phyloP scores from a whole-genome alignment of 2,329 filamentous ascomycete genomes.

The Polychaeton citri region DNA sequence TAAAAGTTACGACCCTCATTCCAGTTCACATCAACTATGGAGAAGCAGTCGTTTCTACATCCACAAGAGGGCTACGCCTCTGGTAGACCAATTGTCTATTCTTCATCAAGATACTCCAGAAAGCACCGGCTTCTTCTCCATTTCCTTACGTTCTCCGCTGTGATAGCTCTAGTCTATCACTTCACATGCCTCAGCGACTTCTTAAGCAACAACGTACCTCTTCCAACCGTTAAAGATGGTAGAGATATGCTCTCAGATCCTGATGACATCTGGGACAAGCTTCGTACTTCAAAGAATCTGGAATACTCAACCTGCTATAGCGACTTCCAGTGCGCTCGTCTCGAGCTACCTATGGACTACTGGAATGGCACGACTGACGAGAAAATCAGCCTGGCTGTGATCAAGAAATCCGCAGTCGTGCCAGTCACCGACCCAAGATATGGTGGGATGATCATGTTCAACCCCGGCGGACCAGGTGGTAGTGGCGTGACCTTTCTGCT shows the following conservation, averaged over 20 bases:
- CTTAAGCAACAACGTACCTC: too few species aligned
- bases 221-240: too few species aligned
- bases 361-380: conserved; percentile 21
- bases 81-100: too few species aligned
- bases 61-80: too few species aligned
- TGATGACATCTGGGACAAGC: not conserved
- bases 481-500: conserved; percentile 17
- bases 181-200: too few species aligned
- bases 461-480: conserved; percentile 34
- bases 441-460: conserved; percentile 34
- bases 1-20: too few species aligned
- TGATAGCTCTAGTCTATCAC: too few species aligned
- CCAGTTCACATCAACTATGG: too few species aligned
- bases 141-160: too few species aligned
- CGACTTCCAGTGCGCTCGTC: conserved; percentile 33
- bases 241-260: not conserved
- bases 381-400: conserved; percentile 29
- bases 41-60: too few species aligned
- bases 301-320: conserved; percentile 34
- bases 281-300: conserved; percentile 4
- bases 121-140: too few species aligned
- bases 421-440: conserved; percentile 28
- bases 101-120: too few species aligned
- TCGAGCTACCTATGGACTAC: conserved; percentile 35
- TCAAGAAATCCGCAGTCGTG: conserved; percentile 30